These are phyloP conservation scores for Sugiyamaella pinicola DNA, from an alignment of 1,139 yeast species.

Conservation along the genomic window DNA sequence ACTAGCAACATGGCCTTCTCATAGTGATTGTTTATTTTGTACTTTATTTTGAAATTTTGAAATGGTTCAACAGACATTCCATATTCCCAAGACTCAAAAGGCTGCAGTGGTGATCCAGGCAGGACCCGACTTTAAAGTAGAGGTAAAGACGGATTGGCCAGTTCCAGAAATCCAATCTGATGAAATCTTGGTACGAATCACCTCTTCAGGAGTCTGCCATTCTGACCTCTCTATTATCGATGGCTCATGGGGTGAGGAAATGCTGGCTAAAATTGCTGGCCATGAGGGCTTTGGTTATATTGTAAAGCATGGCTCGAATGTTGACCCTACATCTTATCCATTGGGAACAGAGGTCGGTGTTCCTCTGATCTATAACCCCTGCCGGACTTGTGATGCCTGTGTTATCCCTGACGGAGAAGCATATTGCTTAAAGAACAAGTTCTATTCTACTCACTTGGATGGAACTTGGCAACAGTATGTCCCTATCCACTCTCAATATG, in stretches of 20 bases:
- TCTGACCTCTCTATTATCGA: constrained; percentile 41
- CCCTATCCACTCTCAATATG: constrained; percentile 75
- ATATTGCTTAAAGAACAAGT: constrained; percentile 26
- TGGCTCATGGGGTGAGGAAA: constrained; percentile 29
- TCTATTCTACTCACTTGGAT: constrained; percentile 66
- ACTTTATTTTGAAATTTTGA: too few relatives aligned
- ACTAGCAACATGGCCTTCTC: too few relatives aligned
- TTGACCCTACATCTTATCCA: constrained; percentile 27
- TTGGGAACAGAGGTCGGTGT: constrained; percentile 34
- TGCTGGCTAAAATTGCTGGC: constrained; percentile 28
- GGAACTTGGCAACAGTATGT: constrained; percentile 80
- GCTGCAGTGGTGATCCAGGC: constrained; percentile 32
- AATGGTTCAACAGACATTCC: constrained; percentile 10
- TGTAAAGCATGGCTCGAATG: constrained; percentile 33
- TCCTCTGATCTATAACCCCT: constrained; percentile 31
- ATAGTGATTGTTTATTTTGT: too few relatives aligned
- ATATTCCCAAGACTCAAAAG: constrained; percentile 34
- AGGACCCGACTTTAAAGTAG: constrained; percentile 29
- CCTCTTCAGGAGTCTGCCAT: constrained; percentile 45
- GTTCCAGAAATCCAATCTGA: constrained; percentile 37
- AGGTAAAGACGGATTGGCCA: constrained; percentile 34
- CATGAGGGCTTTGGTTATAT: constrained; percentile 38
- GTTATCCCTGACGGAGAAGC: constrained; percentile 29
- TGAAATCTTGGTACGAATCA: constrained; percentile 37
- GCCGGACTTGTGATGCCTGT: constrained; percentile 32